Percentiles rank a stretch among this genome's conserved stretches.
phyloP scores from a whole-genome alignment of 2,329 filamentous ascomycete genomes.

The Fusarium sp. region DNA sequence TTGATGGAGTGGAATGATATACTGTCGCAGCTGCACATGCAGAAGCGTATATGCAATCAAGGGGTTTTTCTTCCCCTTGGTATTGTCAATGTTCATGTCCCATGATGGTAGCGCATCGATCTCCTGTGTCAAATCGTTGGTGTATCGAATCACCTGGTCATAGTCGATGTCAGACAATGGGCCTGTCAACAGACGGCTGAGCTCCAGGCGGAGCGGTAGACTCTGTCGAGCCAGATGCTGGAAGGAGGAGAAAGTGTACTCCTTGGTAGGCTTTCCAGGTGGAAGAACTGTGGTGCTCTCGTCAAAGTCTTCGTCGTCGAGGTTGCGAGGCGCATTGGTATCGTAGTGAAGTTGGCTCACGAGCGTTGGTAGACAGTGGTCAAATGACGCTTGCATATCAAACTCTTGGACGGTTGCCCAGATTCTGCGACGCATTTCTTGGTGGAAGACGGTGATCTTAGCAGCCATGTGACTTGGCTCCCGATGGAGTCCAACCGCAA shows the following conservation, averaged over 20 bases:
- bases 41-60: constrained; percentile 70
- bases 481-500: constrained; percentile 69
- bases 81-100: constrained; percentile 55
- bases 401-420: constrained; percentile 73
- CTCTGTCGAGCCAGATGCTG: constrained; percentile 69
- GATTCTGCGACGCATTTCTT: constrained; percentile 71
- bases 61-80: constrained; percentile 62
- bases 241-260: constrained; percentile 71
- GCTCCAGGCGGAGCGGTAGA: constrained; percentile 66
- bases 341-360: constrained; percentile 69
- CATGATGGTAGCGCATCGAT: constrained; percentile 71
- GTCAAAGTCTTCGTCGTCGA: constrained; percentile 69
- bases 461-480: constrained; percentile 67
- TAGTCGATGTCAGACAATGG: constrained; percentile 68
- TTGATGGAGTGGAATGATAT: constrained; percentile 71
- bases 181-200: constrained; percentile 67
- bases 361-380: constrained; percentile 69
- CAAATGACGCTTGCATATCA: constrained; percentile 71
- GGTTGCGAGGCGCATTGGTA: constrained; percentile 66
- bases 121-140: constrained; percentile 70
- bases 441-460: constrained; percentile 69
- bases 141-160: constrained; percentile 71
- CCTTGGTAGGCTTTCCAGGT: constrained; percentile 60
- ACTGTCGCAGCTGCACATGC: constrained; percentile 71
- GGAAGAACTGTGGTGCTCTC: constrained; percentile 64